Evolutionary conservation across 1,284 basidiomycete genomes (phyloP), one percentile per base, ranked within the genome.

Genomic region (Hemileia vastatrix): DNA sequence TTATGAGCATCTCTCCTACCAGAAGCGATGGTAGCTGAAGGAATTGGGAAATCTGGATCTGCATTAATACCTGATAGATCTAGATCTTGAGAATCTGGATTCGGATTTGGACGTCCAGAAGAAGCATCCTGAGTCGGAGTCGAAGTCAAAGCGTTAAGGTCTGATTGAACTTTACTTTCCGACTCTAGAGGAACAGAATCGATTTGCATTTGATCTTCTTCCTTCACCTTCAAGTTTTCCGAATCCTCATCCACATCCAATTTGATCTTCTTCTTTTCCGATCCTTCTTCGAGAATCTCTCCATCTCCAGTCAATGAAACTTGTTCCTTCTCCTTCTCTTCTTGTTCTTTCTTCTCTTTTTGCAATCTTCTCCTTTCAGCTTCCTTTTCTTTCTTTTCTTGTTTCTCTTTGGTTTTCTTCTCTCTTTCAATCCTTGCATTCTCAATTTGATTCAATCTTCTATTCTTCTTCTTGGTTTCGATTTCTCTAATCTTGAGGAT

Each of bases 401-500:
- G n/a, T n/a, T n/a, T n/a, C n/a, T n/a, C n/a, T n/a, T n/a, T n/a
- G n/a, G n/a, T n/a, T n/a, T n/a, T n/a, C n/a, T n/a, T n/a, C n/a
- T n/a, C n/a, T n/a, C n/a, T n/a, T n/a, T n/a, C n/a, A n/a, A n/a
- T n/a, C n/a, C n/a, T n/a, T n/a, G n/a, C n/a, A n/a, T 72, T 74
- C 45, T 68, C 69, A 65, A 93, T 90, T 78, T 95, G 91, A 51
- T 83, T 78, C 54, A 84, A 78, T 18, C 91, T 81, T 70, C 91
- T 85, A 57, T 86, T 84, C 76, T 91, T 89, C 61, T 88, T 83
- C 66, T 82, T 83, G 60, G 77, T 76, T 73, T 92, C 91, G 52
- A 85, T 82, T 8, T 78, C 76, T 72, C 86, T 85, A 18, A 95
- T 81, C 69, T 81, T 82, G 55, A 81, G 81, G 56, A 83, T 77